Percentiles rank a stretch among this genome's conserved stretches.
These are phyloP conservation scores for Xylariaceae sp. DNA, from an alignment of 2,329 filamentous ascomycete species.

Conservation along the genomic window DNA sequence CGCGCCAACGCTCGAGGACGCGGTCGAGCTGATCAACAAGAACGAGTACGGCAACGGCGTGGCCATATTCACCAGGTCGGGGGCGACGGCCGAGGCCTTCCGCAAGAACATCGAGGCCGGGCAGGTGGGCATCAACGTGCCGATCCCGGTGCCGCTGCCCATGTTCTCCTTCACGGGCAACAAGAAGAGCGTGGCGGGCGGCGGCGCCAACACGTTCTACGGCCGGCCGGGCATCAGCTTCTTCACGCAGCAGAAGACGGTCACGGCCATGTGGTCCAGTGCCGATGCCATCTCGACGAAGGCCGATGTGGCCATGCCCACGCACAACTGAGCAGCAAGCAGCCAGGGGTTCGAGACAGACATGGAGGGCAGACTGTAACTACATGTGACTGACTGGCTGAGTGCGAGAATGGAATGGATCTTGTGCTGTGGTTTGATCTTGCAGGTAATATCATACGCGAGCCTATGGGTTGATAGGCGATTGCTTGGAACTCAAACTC, in stretches of 20 bases:
- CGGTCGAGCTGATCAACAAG: conserved; percentile 71
- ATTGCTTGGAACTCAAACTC: too few species aligned
- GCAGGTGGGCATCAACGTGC: conserved; percentile 80
- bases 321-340: conserved; percentile 32
- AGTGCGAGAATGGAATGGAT: too few species aligned
- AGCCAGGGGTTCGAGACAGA: too few species aligned
- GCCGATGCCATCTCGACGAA: conserved; percentile 80
- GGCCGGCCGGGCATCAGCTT: conserved; percentile 88
- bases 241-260: conserved; percentile 96
- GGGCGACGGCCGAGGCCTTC: conserved; percentile 70
- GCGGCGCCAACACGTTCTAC: conserved; percentile 91
- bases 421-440: too few species aligned
- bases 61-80: conserved; percentile 75
- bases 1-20: conserved; percentile 69
- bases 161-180: conserved; percentile 69
- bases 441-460: too few species aligned
- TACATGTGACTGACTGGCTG: too few species aligned
- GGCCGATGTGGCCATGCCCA: conserved; percentile 84
- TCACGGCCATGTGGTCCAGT: conserved; percentile 82
- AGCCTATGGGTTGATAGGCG: too few species aligned
- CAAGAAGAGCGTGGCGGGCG: conserved; percentile 88
- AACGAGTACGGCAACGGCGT: conserved; percentile 86
- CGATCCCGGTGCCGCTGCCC: conserved; percentile 64
- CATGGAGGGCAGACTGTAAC: too few species aligned
- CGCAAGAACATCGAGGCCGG: conserved; percentile 76